Evolutionary conservation across 306 rosid species (phyloP).

Genomic region (Pyrus communis): DNA sequence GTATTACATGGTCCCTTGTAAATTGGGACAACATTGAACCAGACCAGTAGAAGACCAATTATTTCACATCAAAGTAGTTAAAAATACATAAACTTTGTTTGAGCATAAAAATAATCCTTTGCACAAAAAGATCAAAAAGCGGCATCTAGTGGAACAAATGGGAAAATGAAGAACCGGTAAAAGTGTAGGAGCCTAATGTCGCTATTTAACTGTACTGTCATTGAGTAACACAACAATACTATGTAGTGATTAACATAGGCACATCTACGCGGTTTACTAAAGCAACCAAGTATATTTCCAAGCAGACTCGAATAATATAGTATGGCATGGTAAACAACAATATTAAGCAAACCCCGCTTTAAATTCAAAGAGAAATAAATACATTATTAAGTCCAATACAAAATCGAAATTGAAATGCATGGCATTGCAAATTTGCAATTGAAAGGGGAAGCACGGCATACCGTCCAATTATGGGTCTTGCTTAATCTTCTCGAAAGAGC

Average conservation of each 20-base stretch:
- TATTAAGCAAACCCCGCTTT: not conserved
- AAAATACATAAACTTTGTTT: not conserved
- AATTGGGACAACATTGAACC: not conserved
- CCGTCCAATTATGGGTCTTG: slow-evolving; percentile 99
- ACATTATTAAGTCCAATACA: not conserved
- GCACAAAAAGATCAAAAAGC: not conserved
- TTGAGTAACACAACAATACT: not conserved
- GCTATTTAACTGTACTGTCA: not conserved
- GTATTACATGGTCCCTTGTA: not conserved
- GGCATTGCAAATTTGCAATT: not conserved
- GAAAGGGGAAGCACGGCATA: slow-evolving; percentile 11
- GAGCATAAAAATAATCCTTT: not conserved
- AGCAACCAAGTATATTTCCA: not conserved
- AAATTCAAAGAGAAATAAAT: not conserved
- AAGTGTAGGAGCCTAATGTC: not conserved
- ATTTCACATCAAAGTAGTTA: not conserved
- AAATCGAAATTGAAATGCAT: not conserved
- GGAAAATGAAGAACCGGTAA: not conserved
- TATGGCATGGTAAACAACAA: not conserved
- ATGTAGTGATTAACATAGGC: not conserved
- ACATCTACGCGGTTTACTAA: not conserved
- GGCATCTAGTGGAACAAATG: not conserved
- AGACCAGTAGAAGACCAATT: not conserved
- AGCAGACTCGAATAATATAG: not conserved
- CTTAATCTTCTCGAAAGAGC: slow-evolving; percentile 79